Conservation (phyloP, 176 grass and related monocot genomes). For the Eremochloa ophiuroides region DNA sequence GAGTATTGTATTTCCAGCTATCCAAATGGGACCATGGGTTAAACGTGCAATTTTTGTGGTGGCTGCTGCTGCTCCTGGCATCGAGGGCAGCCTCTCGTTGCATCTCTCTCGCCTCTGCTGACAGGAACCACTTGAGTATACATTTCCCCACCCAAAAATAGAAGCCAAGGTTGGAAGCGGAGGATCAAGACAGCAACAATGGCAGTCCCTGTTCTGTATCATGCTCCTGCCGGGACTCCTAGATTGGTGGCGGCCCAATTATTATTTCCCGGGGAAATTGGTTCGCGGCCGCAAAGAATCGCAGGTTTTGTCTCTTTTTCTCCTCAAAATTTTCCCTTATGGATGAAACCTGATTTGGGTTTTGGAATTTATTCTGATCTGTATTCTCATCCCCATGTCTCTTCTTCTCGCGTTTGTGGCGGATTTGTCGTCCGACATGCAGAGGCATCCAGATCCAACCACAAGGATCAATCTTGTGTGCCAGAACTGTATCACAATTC, state of each 20-base stretch:
- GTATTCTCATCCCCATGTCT: background rate
- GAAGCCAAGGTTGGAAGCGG: background rate
- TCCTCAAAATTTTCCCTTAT: background rate
- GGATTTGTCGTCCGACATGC: background rate
- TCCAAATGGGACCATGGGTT: background rate
- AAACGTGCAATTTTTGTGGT: background rate
- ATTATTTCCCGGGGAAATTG: background rate
- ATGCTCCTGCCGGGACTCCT: background rate
- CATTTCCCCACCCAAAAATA: slow-evolving; percentile 24
- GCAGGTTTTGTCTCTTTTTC: background rate
- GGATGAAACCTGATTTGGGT: background rate
- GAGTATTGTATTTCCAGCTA: no score
- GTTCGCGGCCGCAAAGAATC: background rate
- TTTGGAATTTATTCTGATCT: background rate
- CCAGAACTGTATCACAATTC: background rate
- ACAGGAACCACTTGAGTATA: background rate
- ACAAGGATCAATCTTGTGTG: background rate
- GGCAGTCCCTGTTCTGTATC: background rate
- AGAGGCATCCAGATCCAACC: background rate
- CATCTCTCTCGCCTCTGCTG: background rate
- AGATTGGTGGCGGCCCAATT: background rate
- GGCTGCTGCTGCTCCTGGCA: background rate
- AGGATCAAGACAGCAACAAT: slow-evolving; percentile 19
- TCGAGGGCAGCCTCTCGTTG: slow-evolving; percentile 5
- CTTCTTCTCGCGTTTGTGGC: background rate